Evolutionary conservation across 2,329 filamentous ascomycete species (phyloP).

Genomic region (Dactylella cylindrospora): DNA sequence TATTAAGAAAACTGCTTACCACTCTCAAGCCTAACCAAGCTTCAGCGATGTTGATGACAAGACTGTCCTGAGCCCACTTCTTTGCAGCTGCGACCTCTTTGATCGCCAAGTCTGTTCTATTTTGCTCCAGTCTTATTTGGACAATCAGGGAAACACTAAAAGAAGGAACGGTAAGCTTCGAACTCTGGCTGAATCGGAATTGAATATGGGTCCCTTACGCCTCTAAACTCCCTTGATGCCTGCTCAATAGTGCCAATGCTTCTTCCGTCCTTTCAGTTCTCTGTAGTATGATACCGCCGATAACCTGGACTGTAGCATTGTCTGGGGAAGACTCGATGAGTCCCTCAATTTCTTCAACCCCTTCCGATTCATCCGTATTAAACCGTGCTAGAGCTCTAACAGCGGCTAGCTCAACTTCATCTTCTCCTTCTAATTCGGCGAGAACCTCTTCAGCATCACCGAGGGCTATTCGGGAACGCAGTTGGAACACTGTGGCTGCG

Average conservation of each 20-base stretch:
- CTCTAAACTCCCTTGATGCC: constrained; percentile 79
- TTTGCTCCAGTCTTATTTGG: constrained; percentile 89
- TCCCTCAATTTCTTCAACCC: constrained; percentile 64
- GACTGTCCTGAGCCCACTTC: constrained; percentile 91
- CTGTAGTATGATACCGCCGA: constrained; percentile 79
- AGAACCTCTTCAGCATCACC: constrained; percentile 75
- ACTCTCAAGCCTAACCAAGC: constrained; percentile 89
- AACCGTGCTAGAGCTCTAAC: constrained; percentile 73
- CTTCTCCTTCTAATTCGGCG: constrained; percentile 65
- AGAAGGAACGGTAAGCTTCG: neutral
- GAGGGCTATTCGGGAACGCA: constrained; percentile 80
- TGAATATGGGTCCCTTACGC: constrained; percentile 61
- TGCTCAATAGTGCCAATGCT: constrained; percentile 73
- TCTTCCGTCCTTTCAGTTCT: constrained; percentile 79
- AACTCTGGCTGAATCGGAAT: neutral
- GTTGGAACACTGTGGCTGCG: constrained; percentile 73
- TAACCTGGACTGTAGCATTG: constrained; percentile 77
- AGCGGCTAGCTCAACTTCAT: constrained; percentile 73
- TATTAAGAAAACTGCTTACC: constrained; percentile 57
- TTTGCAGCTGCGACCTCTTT: constrained; percentile 86
- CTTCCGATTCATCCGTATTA: constrained; percentile 61
- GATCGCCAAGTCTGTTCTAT: constrained; percentile 82
- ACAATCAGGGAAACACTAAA: constrained; percentile 80
- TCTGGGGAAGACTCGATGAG: constrained; percentile 68
- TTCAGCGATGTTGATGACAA: constrained; percentile 91